Percentiles rank a stretch among this genome's conserved stretches.
These are phyloP conservation scores for Paxillus rubicundulus DNA, from an alignment of 768 basidiomycete species.

Conservation along the genomic window DNA sequence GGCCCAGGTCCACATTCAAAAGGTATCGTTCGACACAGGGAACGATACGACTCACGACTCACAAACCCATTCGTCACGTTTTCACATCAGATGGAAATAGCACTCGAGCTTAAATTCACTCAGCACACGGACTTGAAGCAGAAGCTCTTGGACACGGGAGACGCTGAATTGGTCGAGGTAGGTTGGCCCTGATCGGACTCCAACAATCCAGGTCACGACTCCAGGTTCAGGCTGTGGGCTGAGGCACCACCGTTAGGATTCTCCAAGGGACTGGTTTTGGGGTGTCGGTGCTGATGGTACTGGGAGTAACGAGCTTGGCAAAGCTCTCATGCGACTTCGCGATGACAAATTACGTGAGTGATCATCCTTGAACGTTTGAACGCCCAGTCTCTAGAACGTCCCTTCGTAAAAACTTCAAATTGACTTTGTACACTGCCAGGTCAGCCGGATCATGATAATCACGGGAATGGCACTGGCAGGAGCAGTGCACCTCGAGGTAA, in stretches of 20 bases:
- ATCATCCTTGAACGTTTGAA: neutral
- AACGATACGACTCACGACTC: too few species aligned
- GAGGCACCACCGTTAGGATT: constrained; percentile 43
- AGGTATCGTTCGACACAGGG: constrained; percentile 38
- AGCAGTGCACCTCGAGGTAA: constrained; percentile 5
- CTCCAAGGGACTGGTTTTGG: constrained; percentile 75
- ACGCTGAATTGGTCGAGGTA: constrained; percentile 69
- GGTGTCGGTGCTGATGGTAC: constrained; percentile 63
- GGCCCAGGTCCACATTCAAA: constrained; percentile 62
- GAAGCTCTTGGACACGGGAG: constrained; percentile 63
- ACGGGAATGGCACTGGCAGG: neutral
- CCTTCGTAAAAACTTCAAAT: too few species aligned
- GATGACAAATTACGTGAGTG: constrained; percentile 42
- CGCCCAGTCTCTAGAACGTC: neutral
- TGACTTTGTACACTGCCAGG: neutral
- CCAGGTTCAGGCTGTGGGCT: neutral
- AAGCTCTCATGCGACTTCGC: constrained; percentile 63
- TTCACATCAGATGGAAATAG: constrained; percentile 58
- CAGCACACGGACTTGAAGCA: constrained; percentile 59
- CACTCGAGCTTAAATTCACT: constrained; percentile 63
- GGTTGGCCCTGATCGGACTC: constrained; percentile 11
- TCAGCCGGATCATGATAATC: constrained; percentile 1
- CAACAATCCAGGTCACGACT: too few species aligned
- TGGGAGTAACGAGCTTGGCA: constrained; percentile 73
- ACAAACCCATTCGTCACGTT: neutral